Base-by-base conservation (phyloP, 2,329 filamentous ascomycete genomes). In the Cercospora sp. region DNA sequence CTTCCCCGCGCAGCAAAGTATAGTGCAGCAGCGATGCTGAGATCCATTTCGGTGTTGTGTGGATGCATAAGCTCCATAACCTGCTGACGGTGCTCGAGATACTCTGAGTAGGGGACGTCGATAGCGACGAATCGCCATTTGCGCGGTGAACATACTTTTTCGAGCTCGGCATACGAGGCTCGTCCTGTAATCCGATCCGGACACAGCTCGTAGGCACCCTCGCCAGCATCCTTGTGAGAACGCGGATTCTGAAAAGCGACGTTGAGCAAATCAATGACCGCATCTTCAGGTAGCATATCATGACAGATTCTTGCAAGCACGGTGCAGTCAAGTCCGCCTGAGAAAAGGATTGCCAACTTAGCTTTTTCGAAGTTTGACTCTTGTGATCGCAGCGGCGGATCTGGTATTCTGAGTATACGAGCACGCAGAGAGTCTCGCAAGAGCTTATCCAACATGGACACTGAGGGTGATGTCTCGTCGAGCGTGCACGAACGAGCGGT, bases 11-110 rank as follows among this genome's bases (percentile, higher is more conserved):
- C 90, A 5, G 95, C 93, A 81, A 99, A 99, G 79, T 97, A 98
- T n/a, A 99, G 84, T 0, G 95, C 95, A 73, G 87, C 90, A 0
- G 92, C 91, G 74, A 99, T 99, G 3, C 95, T 99, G 0, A 99
- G 84, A 75, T 99, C 95, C 95, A 99, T 99, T 80, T 99, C 95
- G 0, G 95, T 99, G 72, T 97, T 94, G 79, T 99, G 95, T 0
- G 95, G 95, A 73, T 91, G 85, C 78, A 99, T 97, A 18, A 99
- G 83, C 2, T 87, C 85, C 42, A 94, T 86, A 20, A 99, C 87
- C 28, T 85, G 85, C 3, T 85, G 75, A 69, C 92, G 88, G 74
- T 96, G 91, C 2, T 85, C 83, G 53, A 89, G 77, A 0, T 90
- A 91, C 73, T 96, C 91, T 5, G 83, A 77, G 77, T 94, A 97